Percentiles rank a stretch among this genome's conserved stretches.
phyloP scores from a whole-genome alignment of 371 early-diverging fungal genomes.

The Rhizopus microsporus region DNA sequence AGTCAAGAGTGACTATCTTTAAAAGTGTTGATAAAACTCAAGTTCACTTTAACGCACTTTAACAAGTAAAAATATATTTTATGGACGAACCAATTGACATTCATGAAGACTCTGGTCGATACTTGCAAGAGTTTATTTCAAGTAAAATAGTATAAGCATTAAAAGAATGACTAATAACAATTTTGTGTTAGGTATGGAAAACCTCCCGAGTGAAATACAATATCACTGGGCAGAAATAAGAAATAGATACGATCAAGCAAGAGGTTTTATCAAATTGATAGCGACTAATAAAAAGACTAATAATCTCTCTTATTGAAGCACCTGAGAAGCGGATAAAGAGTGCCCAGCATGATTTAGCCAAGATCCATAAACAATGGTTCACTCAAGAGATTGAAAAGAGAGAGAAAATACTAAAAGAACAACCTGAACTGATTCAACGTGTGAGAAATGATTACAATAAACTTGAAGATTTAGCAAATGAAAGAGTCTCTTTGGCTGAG shows the following conservation, averaged over 20 bases:
- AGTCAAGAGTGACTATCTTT: too few relatives aligned
- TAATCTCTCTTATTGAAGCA: conserved; percentile 11
- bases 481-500: conserved; percentile 46
- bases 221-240: conserved; percentile 53
- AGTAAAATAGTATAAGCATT: conserved; percentile 22
- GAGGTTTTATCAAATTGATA: conserved; percentile 23
- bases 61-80: background rate
- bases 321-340: conserved; percentile 37
- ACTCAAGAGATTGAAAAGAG: conserved; percentile 32
- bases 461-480: conserved; percentile 42
- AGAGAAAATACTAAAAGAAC: conserved; percentile 33
- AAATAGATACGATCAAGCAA: conserved; percentile 40
- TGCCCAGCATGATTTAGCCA: conserved; percentile 40
- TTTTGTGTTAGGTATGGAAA: conserved; percentile 39
- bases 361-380: conserved; percentile 47
- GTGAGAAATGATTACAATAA: conserved; percentile 46
- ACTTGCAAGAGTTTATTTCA: conserved; percentile 47
- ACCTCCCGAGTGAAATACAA: conserved; percentile 55
- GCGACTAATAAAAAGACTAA: background rate
- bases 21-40: too few relatives aligned
- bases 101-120: conserved; percentile 49
- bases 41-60: too few relatives aligned
- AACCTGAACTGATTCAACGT: conserved; percentile 37
- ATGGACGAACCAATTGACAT: conserved; percentile 13
- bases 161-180: background rate